Evolutionary conservation across 2,329 filamentous ascomycete genomes (phyloP).

Genomic region (Colletotrichum salicis): DNA sequence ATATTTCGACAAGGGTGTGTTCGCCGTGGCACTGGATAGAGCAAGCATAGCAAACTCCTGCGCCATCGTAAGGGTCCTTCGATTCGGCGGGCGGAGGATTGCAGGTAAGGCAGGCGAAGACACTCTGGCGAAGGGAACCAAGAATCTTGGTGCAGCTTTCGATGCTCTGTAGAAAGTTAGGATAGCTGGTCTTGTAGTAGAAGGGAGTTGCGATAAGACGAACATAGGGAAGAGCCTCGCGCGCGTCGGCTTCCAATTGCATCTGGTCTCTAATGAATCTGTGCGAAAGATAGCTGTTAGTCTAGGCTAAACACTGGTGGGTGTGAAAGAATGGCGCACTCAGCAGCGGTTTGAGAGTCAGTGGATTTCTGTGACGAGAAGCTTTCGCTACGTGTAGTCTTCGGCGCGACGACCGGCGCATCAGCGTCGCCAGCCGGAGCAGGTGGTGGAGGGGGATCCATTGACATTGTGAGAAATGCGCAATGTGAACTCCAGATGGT

Average conservation of each 20-base stretch:
- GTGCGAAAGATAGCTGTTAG: not conserved
- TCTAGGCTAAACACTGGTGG: not conserved
- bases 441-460: conserved; percentile 50
- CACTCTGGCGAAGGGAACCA: conserved; percentile 84
- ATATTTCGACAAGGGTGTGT: conserved; percentile 93
- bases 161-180: conserved; percentile 73
- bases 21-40: conserved; percentile 97
- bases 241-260: conserved; percentile 91
- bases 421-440: conserved; percentile 39
- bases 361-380: conserved; percentile 69
- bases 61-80: conserved; percentile 73
- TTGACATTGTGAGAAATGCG: conserved; percentile 42
- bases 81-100: conserved; percentile 78
- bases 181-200: not conserved
- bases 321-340: conserved; percentile 56
- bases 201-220: conserved; percentile 43
- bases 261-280: conserved; percentile 92
- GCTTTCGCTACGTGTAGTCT: conserved; percentile 62
- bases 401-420: conserved; percentile 31
- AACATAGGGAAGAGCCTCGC: conserved; percentile 93
- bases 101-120: conserved; percentile 95
- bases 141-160: conserved; percentile 92
- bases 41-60: conserved; percentile 95
- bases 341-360: conserved; percentile 77
- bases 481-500: not conserved